Evolutionary conservation across 1,139 yeast genomes (phyloP).

Genomic region (Ogataea hybrid): DNA sequence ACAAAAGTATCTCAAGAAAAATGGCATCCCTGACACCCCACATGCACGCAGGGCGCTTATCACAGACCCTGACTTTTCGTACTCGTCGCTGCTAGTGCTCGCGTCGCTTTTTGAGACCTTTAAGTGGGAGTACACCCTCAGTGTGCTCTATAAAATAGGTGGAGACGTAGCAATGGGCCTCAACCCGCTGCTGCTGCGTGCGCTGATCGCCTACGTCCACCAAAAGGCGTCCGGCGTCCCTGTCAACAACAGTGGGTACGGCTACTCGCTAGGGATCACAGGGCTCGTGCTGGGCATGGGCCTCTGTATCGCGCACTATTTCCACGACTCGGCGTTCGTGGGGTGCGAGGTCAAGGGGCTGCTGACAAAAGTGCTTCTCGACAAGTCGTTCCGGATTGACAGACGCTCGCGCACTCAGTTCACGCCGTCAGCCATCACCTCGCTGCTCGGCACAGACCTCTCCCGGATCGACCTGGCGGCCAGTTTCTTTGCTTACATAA

Average conservation of each 20-base stretch:
- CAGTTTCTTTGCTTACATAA: conserved; percentile 64
- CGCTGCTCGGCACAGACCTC: conserved; percentile 74
- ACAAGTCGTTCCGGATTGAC: conserved; percentile 62
- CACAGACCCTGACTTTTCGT: conserved; percentile 29
- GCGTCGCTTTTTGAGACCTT: conserved; percentile 56
- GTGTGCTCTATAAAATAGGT: conserved; percentile 41
- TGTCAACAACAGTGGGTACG: conserved; percentile 46
- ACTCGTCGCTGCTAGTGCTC: conserved; percentile 43
- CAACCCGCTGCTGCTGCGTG: conserved; percentile 48
- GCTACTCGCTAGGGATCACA: conserved; percentile 58
- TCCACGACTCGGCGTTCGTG: conserved; percentile 56
- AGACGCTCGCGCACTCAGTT: conserved; percentile 58
- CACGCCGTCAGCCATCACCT: conserved; percentile 69
- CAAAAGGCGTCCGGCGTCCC: conserved; percentile 36
- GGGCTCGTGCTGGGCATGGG: conserved; percentile 41
- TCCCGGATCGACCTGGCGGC: conserved; percentile 77
- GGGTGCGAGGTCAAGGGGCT: conserved; percentile 72
- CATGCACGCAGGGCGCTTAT: conserved; percentile 25
- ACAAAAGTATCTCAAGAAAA: conserved; percentile 29
- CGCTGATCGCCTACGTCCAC: conserved; percentile 51
- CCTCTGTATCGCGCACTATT: conserved; percentile 44
- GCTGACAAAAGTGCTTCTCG: conserved; percentile 61
- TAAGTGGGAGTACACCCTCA: conserved; percentile 45
- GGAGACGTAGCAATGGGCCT: conserved; percentile 53
- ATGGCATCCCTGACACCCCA: conserved; percentile 23